phyloP scores from a whole-genome alignment of 192 early-diverging fungal species.

The Phycomyces nitens region DNA sequence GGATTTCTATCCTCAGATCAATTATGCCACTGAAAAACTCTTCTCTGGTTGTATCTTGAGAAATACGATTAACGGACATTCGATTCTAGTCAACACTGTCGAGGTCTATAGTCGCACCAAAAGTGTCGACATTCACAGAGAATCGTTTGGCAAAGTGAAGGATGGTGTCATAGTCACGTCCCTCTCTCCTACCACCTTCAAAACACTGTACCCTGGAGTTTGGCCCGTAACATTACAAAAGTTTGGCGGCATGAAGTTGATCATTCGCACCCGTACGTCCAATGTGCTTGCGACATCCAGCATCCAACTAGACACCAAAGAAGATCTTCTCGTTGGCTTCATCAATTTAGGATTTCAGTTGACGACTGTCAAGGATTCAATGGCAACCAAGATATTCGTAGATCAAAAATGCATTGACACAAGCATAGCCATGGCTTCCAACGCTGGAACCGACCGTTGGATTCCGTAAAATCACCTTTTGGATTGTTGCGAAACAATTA shows the following conservation, averaged over 20 bases:
- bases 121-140: slow-evolving; percentile 15
- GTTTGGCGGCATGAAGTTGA: slow-evolving; percentile 16
- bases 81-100: slow-evolving; percentile 23
- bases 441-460: no score
- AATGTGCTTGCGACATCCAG: slow-evolving; percentile 25
- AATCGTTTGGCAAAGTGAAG: slow-evolving; percentile 18
- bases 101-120: slow-evolving; percentile 27
- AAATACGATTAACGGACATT: slow-evolving; percentile 18
- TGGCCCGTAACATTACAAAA: slow-evolving; percentile 20
- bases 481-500: no score
- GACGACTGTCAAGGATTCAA: slow-evolving; percentile 2
- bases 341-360: slow-evolving; percentile 5
- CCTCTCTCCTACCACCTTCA: slow-evolving; percentile 3
- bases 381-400: slow-evolving; percentile 22
- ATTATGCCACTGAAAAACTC: slow-evolving; percentile 18
- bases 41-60: slow-evolving; percentile 23
- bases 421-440: no score
- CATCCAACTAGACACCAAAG: slow-evolving; percentile 21
- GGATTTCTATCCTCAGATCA: slow-evolving; percentile 19
- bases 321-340: slow-evolving; percentile 11
- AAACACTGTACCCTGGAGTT: slow-evolving; percentile 18
- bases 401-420: neutral
- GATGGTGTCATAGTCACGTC: slow-evolving; percentile 14
- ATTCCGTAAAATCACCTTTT: no score
- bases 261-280: slow-evolving; percentile 25